These are phyloP conservation scores for Aspergillus sp. DNA, from an alignment of 2,329 filamentous ascomycete genomes.

Conservation along the genomic window DNA sequence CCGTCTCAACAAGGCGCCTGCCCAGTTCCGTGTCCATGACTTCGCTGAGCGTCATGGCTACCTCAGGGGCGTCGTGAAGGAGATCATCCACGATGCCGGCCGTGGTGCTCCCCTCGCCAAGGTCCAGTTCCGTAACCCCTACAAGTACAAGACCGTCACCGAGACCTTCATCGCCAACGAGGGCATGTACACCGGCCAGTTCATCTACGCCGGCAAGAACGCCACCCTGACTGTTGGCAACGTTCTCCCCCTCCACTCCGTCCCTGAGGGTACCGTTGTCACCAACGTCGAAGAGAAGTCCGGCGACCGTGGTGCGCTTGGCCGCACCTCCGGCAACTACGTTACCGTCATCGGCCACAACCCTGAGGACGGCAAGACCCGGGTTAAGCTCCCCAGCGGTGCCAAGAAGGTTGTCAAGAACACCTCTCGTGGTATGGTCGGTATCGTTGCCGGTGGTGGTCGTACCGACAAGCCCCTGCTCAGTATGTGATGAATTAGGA, in stretches of 20 bases:
- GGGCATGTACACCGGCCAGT: slow-evolving; percentile 99
- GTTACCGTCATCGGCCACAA: slow-evolving; percentile 97
- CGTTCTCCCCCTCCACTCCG: slow-evolving; percentile 84
- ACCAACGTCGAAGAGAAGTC: slow-evolving; percentile 99
- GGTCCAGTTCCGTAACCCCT: slow-evolving; percentile 94
- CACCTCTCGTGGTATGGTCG: slow-evolving; percentile 92
- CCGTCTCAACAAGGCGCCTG: slow-evolving; percentile 87
- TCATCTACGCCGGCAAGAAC: slow-evolving; percentile 99
- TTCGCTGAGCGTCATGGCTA: slow-evolving; percentile 96
- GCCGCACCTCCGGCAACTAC: slow-evolving; percentile 98
- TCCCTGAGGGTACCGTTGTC: slow-evolving; percentile 98
- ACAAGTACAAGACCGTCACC: slow-evolving; percentile 93
- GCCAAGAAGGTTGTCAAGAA: slow-evolving; percentile 98
- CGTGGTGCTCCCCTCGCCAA: slow-evolving; percentile 96
- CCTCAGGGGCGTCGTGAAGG: slow-evolving; percentile 92
- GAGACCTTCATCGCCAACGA: slow-evolving; percentile 99
- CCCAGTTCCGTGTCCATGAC: slow-evolving; percentile 95
- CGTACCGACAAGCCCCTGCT: slow-evolving; percentile 99
- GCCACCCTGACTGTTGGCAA: slow-evolving; percentile 94
- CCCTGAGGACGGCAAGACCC: slow-evolving; percentile 98
- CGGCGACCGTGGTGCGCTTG: slow-evolving; percentile 91
- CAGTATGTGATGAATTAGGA: slow-evolving; percentile 45
- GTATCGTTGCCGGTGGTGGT: slow-evolving; percentile 98
- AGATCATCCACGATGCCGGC: slow-evolving; percentile 98
- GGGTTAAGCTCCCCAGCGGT: slow-evolving; percentile 97